Base-by-base conservation (phyloP, 306 rosid species). In the Styphnolobium japonicum region DNA sequence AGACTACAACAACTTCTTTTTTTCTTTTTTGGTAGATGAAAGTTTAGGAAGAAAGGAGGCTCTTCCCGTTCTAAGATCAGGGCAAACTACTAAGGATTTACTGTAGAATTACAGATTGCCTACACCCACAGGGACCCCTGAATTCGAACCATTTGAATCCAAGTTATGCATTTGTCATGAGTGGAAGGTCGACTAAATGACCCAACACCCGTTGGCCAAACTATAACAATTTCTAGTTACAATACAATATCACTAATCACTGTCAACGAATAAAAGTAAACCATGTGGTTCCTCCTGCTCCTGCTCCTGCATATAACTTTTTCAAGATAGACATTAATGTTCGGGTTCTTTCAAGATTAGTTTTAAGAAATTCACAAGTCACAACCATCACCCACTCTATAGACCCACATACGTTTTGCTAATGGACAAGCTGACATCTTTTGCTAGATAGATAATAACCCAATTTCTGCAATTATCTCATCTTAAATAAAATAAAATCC, bases 161-260 rank as follows among this genome's bases (percentile, higher is more conserved):
- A n/a, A n/a, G n/a, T n/a, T n/a, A n/a, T n/a, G n/a, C n/a, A n/a
- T n/a, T n/a, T n/a, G n/a, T n/a, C n/a, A n/a, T n/a, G n/a, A n/a
- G n/a, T n/a, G n/a, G n/a, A n/a, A n/a, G n/a, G n/a, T n/a, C n/a
- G n/a, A n/a, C n/a, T n/a, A n/a, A n/a, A n/a, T n/a, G n/a, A n/a
- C n/a, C n/a, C n/a, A n/a, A n/a, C n/a, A n/a, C n/a, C n/a, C n/a
- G n/a, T n/a, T n/a, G n/a, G n/a, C n/a, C n/a, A n/a, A n/a, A 63
- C 57, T 16, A 51, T 25, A 62, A 34, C 12, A 51, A 68, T 43
- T 57, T 19, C n/a, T 3, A 74, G 42, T 46, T 5, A 57, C 5
- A 15, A 46, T 70, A 15, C 55, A 52, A 60, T 65, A 67, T 62
- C 42, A 69, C 58, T 19, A 62, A 78, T 27, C 68, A 66, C 22